Percentiles rank a stretch among this genome's conserved stretches.
Evolutionary conservation across 2,329 filamentous ascomycete genomes (phyloP).

Genomic region (Fusarium compactum): DNA sequence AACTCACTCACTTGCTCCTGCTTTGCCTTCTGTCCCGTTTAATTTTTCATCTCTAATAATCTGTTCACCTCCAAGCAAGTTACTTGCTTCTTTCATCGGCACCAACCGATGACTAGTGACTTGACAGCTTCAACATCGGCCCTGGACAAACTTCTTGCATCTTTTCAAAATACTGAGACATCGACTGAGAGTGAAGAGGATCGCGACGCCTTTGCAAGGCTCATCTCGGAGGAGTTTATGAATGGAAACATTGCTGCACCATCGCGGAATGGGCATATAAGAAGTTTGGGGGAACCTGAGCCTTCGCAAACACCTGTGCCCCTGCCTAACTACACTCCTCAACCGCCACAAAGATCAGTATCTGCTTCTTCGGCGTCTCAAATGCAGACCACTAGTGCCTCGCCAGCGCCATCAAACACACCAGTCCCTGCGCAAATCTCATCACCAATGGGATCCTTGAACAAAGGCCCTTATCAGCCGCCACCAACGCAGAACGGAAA

Average conservation of each 20-base stretch:
- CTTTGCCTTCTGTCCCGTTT: neutral
- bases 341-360: slow-evolving; percentile 10
- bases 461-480: slow-evolving; percentile 6
- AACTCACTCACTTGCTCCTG: neutral
- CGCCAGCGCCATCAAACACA: slow-evolving; percentile 10
- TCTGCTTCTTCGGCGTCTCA: slow-evolving; percentile 11
- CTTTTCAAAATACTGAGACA: neutral
- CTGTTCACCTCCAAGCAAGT: neutral
- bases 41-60: neutral
- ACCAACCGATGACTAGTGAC: slow-evolving; percentile 1
- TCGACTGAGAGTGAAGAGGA: slow-evolving; percentile 2
- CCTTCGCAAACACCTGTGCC: slow-evolving; percentile 21
- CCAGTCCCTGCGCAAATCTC: slow-evolving; percentile 19
- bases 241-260: slow-evolving; percentile 21
- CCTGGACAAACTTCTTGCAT: slow-evolving; percentile 21
- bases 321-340: slow-evolving; percentile 19
- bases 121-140: neutral
- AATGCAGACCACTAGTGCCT: neutral
- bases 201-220: slow-evolving; percentile 9
- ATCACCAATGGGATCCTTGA: slow-evolving; percentile 8
- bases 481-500: slow-evolving; percentile 6
- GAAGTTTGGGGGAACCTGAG: neutral
- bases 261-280: slow-evolving; percentile 18
- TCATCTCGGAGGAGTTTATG: slow-evolving; percentile 5
- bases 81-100: neutral